phyloP scores from a whole-genome alignment of 768 basidiomycete genomes.

The Albatrellus ellisii region DNA sequence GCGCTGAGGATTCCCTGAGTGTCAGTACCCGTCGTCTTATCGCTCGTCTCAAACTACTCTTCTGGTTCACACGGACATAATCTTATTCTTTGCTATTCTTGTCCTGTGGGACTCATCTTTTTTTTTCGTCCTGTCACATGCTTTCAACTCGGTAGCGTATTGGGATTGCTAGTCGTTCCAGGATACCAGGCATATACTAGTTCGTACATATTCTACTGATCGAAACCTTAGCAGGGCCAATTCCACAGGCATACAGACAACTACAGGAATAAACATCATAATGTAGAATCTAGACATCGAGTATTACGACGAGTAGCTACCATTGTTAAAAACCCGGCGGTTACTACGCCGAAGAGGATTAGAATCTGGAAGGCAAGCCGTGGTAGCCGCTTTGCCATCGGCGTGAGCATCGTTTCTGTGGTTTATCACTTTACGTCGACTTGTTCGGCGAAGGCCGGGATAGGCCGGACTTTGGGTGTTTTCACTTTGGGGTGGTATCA shows the following conservation, averaged over 20 bases:
- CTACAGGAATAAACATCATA: background rate
- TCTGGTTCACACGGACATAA: background rate
- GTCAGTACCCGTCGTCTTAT: slow-evolving; percentile 3
- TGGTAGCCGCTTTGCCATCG: slow-evolving; percentile 22
- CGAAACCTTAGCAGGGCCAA: background rate
- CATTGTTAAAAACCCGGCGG: background rate
- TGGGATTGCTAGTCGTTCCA: background rate
- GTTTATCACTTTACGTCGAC: background rate
- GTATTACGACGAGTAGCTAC: background rate
- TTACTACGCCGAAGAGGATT: background rate
- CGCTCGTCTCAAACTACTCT: background rate
- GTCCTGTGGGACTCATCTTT: background rate
- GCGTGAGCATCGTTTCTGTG: slow-evolving; percentile 9
- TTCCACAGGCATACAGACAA: background rate
- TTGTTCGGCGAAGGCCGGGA: slow-evolving; percentile 5
- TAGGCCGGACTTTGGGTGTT: background rate
- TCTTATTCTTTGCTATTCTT: background rate
- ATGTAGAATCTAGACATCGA: background rate
- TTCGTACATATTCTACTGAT: background rate
- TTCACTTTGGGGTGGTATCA: background rate
- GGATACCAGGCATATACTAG: background rate
- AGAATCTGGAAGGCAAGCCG: slow-evolving; percentile 24
- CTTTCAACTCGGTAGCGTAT: background rate
- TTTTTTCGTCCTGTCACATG: background rate
- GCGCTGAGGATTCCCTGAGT: background rate